phyloP scores from a whole-genome alignment of 106 monocot genomes.

The Dendrobium catenatum region DNA sequence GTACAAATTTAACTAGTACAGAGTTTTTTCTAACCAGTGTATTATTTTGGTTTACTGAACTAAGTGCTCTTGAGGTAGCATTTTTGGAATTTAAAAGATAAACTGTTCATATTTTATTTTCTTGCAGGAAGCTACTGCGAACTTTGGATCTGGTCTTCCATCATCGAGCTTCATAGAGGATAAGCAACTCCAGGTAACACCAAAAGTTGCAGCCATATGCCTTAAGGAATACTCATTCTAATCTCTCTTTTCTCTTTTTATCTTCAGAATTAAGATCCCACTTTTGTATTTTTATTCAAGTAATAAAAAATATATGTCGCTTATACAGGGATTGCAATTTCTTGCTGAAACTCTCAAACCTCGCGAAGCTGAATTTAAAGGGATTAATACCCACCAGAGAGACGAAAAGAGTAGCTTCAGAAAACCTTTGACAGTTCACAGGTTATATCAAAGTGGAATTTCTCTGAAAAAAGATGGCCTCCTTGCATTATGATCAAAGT shows the following conservation, averaged over 20 bases:
- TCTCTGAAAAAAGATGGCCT: conserved; percentile 36
- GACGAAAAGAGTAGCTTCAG: conserved; percentile 20
- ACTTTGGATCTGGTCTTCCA: conserved; percentile 23
- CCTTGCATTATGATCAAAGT: conserved; percentile 20
- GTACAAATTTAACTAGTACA: too few relatives aligned
- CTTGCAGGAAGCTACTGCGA: conserved; percentile 44
- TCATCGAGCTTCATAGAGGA: conserved; percentile 30
- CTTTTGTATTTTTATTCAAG: background rate
- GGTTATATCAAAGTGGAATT: conserved; percentile 33
- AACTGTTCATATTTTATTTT: background rate
- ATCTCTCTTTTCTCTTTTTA: background rate
- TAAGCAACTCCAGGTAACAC: conserved; percentile 24
- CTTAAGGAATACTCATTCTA: background rate
- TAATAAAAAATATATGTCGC: too few relatives aligned
- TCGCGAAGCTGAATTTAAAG: conserved; percentile 14
- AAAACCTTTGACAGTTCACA: conserved; percentile 38
- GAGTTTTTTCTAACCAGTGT: too few relatives aligned
- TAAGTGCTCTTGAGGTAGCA: background rate
- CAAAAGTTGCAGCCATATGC: background rate
- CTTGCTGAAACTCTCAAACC: conserved; percentile 26
- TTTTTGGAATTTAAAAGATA: too few relatives aligned
- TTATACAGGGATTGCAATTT: conserved; percentile 55
- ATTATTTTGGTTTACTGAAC: too few relatives aligned
- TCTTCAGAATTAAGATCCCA: background rate
- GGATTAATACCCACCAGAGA: conserved; percentile 8